phyloP scores from a whole-genome alignment of 176 grass and related monocot genomes.

The Stipa capillata region DNA sequence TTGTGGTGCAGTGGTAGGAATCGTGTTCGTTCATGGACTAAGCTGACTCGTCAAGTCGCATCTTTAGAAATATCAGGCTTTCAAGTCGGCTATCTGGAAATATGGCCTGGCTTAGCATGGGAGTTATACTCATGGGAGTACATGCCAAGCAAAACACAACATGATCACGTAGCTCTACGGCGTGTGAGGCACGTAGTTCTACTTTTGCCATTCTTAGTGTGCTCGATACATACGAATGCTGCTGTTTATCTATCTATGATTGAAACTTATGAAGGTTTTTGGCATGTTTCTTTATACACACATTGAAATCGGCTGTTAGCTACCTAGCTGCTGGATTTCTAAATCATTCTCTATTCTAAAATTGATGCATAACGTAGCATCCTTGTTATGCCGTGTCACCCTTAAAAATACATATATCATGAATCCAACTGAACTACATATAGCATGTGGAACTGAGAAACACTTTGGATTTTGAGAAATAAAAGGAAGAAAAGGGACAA shows the following conservation, averaged over 20 bases:
- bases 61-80: no score
- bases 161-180: neutral
- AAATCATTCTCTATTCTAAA: neutral
- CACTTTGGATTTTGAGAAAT: neutral
- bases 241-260: neutral
- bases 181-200: neutral
- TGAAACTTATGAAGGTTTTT: neutral
- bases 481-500: neutral
- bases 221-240: neutral
- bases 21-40: neutral
- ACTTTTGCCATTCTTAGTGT: neutral
- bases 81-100: neutral
- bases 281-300: neutral
- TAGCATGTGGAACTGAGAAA: neutral
- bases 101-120: neutral
- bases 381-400: no score
- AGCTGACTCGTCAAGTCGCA: neutral
- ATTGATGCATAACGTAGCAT: no score
- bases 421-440: neutral
- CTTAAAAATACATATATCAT: neutral
- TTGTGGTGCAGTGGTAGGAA: neutral
- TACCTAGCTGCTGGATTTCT: neutral
- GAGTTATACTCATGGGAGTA: neutral
- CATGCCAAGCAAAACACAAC: neutral
- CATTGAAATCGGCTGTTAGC: neutral